Percentiles rank a stretch among this genome's conserved stretches.
These are phyloP conservation scores for Odontarrhena argentea DNA, from an alignment of 345 rosid species.

Conservation along the genomic window DNA sequence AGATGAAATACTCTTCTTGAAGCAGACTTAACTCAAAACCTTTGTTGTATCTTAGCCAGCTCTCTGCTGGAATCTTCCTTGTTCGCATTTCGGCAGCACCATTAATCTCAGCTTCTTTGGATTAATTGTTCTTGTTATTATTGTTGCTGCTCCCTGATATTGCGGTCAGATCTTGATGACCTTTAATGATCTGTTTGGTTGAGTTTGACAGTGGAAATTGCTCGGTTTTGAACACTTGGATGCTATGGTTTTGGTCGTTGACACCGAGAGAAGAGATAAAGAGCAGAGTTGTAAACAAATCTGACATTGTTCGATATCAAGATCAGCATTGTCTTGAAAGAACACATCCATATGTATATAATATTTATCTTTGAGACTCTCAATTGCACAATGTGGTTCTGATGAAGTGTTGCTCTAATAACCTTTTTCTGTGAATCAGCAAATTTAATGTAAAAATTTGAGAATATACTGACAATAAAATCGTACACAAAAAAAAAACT, in stretches of 20 bases:
- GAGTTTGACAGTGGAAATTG: slow-evolving; percentile 13
- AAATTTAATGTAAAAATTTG: slow-evolving; percentile 20
- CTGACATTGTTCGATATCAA: slow-evolving; percentile 53
- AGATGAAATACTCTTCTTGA: no score
- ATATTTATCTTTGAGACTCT: not conserved
- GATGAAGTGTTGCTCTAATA: not conserved
- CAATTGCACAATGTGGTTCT: not conserved
- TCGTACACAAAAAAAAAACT: slow-evolving; percentile 25
- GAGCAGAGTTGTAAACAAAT: slow-evolving; percentile 66
- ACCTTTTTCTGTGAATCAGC: not conserved
- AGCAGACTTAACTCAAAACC: no score
- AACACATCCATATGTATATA: slow-evolving; percentile 57
- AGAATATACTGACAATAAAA: slow-evolving; percentile 30
- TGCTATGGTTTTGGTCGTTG: slow-evolving; percentile 9
- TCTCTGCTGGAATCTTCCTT: no score
- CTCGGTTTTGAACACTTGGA: slow-evolving; percentile 2
- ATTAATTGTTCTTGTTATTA: no score
- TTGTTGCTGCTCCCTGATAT: slow-evolving; percentile 7
- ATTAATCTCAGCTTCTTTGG: no score
- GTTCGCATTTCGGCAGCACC: no score
- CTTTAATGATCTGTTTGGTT: slow-evolving; percentile 8
- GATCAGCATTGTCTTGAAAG: slow-evolving; percentile 62
- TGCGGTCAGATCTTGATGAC: not conserved
- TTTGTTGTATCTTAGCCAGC: no score
- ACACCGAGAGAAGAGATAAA: slow-evolving; percentile 36